Evolutionary conservation across 2,329 filamentous ascomycete species (phyloP).

Genomic region (Penicillium sp.): DNA sequence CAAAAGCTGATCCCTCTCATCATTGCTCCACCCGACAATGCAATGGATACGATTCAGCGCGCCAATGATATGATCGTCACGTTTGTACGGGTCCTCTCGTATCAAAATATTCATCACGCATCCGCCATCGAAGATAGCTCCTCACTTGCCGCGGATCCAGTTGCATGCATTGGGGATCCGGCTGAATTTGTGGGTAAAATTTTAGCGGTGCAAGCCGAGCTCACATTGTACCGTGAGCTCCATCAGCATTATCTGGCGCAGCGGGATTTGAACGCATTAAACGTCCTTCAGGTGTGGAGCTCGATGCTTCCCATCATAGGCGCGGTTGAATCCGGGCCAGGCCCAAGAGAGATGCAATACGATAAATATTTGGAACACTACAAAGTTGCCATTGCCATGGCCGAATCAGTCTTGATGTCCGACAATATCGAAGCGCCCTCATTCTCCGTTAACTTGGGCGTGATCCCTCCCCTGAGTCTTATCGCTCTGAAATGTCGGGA

Average conservation of each 20-base stretch:
- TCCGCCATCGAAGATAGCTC: neutral
- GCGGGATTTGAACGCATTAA: constrained; percentile 1
- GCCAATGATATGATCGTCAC: neutral
- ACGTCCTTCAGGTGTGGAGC: constrained; percentile 12
- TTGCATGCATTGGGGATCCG: neutral
- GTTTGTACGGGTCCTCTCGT: neutral
- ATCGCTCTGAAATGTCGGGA: constrained; percentile 36
- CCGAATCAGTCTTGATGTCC: neutral
- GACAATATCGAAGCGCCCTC: constrained; percentile 4
- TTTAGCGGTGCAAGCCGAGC: neutral
- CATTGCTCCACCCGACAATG: neutral
- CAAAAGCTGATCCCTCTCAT: neutral
- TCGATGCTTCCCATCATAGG: constrained; percentile 8
- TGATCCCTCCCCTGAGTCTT: constrained; percentile 37
- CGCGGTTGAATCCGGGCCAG: neutral
- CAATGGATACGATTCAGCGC: neutral
- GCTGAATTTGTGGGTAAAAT: neutral
- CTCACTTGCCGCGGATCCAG: neutral
- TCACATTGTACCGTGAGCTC: neutral
- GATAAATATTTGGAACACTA: constrained; percentile 9
- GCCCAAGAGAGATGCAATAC: constrained; percentile 8
- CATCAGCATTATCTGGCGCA: neutral
- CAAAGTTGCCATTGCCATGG: constrained; percentile 1
- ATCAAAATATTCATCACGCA: constrained; percentile 1
- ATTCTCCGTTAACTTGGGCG: constrained; percentile 28